Evolutionary conservation across 2,329 filamentous ascomycete genomes (phyloP), one percentile per base, ranked within the genome.

Genomic region (Parastagonospora avenae): DNA sequence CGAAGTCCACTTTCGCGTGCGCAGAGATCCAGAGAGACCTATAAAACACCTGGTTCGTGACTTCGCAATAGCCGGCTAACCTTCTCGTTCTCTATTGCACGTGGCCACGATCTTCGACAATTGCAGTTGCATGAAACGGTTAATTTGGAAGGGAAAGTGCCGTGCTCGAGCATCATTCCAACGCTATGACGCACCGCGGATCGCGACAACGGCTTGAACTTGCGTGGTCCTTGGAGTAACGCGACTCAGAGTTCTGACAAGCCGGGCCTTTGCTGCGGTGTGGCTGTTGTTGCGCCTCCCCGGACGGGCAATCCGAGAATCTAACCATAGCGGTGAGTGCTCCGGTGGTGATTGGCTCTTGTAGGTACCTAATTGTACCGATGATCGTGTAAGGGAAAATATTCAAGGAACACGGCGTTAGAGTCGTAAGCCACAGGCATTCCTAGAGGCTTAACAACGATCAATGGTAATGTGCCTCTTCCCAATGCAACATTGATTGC

Each of bases 291-390:
- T 49, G 42, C 50, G 35, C 48, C 37, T 50, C 49, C 59, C 60
- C 54, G 62, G 57, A 53, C 57, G 52, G 52, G 50, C 52, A 45
- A 45, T 51, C 51, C 44, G 45, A 53, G 38, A 41, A 51, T 50
- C 49, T 57, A 48, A 41, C 57, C 49, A 57, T 62, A 60, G 68
- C 68, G 67, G 68, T 71, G 68, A 63, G 57, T 44, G 31, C 52
- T 48, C 16, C 14, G 31, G 19, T 24, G 45, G 30, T 51, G 45
- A 71, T 68, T 70, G 66, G 68, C 38, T 52, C 47, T 44, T 37
- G 38, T 52, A 44, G 50, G 44, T 46, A 51, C 52, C 49, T 27
- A 50, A 48, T 47, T 52, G 47, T 48, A 36, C 56, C 45, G 48
- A 54, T 37, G 30, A n/a, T 50, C 42, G 46, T 48, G 42, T 48